A percentile compares a stretch with the other conserved stretches of the same genome.
Evolutionary conservation across 306 rosid species (phyloP).

Genomic region (Citrullus amarus): DNA sequence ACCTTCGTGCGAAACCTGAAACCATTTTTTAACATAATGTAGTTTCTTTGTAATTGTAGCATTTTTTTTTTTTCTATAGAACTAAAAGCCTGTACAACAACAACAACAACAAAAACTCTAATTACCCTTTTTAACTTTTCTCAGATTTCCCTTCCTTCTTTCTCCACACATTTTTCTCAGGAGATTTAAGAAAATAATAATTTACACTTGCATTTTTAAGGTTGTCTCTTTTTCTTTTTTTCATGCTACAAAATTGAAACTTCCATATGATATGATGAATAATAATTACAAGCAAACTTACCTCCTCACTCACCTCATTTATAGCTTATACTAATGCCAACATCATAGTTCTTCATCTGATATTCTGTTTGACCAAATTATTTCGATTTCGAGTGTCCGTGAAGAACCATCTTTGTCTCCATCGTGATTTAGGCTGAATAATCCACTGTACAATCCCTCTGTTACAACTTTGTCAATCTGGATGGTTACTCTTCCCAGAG

Average conservation of each 20-base stretch:
- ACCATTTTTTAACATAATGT: slow-evolving; percentile 12
- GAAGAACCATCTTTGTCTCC: slow-evolving; percentile 90
- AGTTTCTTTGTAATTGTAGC: slow-evolving; percentile 28
- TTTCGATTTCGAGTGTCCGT: slow-evolving; percentile 81
- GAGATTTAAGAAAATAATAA: slow-evolving; percentile 18
- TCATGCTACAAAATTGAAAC: slow-evolving; percentile 58
- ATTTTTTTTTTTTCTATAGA: slow-evolving; percentile 19
- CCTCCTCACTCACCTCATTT: background rate
- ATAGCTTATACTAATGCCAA: background rate
- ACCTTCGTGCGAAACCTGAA: slow-evolving; percentile 14
- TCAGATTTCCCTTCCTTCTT: slow-evolving; percentile 11
- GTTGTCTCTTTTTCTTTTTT: slow-evolving; percentile 1
- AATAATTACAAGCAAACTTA: slow-evolving; percentile 40
- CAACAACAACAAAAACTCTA: slow-evolving; percentile 15
- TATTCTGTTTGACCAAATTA: slow-evolving; percentile 80
- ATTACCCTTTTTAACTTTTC: slow-evolving; percentile 13
- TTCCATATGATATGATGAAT: slow-evolving; percentile 14
- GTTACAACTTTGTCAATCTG: slow-evolving; percentile 91
- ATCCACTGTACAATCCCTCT: slow-evolving; percentile 90
- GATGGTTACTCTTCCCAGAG: slow-evolving; percentile 90
- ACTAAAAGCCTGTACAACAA: slow-evolving; percentile 53
- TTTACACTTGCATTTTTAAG: slow-evolving; percentile 53
- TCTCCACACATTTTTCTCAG: background rate
- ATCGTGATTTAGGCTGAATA: slow-evolving; percentile 87
- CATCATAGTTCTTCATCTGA: slow-evolving; percentile 50